Percentiles rank a stretch among this genome's conserved stretches.
These are phyloP conservation scores for Irpex rosettiformis DNA, from an alignment of 1,284 basidiomycete genomes.

Conservation along the genomic window DNA sequence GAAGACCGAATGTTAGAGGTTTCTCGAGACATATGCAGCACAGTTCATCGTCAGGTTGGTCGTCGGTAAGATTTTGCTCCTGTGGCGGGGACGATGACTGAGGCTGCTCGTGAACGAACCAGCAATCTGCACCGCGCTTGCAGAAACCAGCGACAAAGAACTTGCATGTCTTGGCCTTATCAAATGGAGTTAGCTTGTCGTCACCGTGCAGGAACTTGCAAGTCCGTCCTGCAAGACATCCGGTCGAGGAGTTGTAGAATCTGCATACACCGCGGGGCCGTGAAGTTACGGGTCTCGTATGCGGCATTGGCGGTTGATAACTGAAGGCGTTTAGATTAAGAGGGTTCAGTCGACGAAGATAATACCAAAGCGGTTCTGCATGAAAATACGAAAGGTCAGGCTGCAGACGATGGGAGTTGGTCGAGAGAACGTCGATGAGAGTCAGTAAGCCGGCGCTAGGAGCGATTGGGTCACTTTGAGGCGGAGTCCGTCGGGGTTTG, in stretches of 20 bases:
- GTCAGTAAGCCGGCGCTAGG: background rate
- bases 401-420: background rate
- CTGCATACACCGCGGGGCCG: conserved; percentile 57
- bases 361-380: background rate
- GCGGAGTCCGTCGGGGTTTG: background rate
- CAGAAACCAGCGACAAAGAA: conserved; percentile 67
- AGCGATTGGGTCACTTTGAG: background rate
- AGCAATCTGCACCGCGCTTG: conserved; percentile 61
- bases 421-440: background rate
- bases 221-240: conserved; percentile 59
- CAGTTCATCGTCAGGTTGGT: conserved; percentile 27
- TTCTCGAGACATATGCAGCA: conserved; percentile 75
- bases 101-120: conserved; percentile 58
- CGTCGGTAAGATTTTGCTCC: conserved; percentile 28
- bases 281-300: conserved; percentile 52
- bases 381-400: background rate
- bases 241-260: conserved; percentile 55
- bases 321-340: background rate
- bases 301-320: conserved; percentile 11
- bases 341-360: background rate
- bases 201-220: conserved; percentile 75
- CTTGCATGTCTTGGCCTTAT: conserved; percentile 63
- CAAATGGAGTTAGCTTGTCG: conserved; percentile 59
- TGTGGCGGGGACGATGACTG: conserved; percentile 20
- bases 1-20: conserved; percentile 63